These are phyloP conservation scores for Aspergillus flavus DNA, from an alignment of 2,329 filamentous ascomycete species.

Conservation along the genomic window DNA sequence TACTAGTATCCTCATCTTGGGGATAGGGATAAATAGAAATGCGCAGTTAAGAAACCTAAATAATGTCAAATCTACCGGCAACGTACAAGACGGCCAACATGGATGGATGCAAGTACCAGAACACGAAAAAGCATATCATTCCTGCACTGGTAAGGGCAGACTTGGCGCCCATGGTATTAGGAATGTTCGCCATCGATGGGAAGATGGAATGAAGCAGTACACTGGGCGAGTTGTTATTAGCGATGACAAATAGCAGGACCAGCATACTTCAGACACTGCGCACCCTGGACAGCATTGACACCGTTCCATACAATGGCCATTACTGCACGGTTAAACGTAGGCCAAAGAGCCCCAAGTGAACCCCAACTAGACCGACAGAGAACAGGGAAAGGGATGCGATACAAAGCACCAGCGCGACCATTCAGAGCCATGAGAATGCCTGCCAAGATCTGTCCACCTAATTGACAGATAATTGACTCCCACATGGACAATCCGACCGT, in stretches of 20 bases:
- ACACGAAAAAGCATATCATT: conserved; percentile 48
- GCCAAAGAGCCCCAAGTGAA: conserved; percentile 50
- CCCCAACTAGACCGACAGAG: conserved; percentile 49
- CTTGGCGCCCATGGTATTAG: conserved; percentile 43
- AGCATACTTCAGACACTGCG: conserved; percentile 38
- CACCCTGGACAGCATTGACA: conserved; percentile 44
- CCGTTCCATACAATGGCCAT: conserved; percentile 53
- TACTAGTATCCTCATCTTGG: conserved; percentile 40
- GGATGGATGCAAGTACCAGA: conserved; percentile 31
- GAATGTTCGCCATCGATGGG: conserved; percentile 44
- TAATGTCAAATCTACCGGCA: background rate
- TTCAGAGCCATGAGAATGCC: conserved; percentile 43
- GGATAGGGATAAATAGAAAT: conserved; percentile 43
- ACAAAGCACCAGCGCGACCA: conserved; percentile 47
- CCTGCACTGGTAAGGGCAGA: conserved; percentile 45
- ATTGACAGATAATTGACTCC: conserved; percentile 48
- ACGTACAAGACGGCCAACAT: background rate
- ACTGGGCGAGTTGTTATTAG: conserved; percentile 11
- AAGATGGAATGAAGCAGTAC: conserved; percentile 49
- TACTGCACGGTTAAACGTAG: conserved; percentile 40
- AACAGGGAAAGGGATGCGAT: conserved; percentile 49
- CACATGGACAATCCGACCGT: conserved; percentile 53
- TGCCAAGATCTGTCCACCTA: conserved; percentile 45
- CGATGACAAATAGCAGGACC: background rate
- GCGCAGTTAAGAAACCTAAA: conserved; percentile 39